A percentile compares a stretch with the other conserved stretches of the same genome.
Conservation (phyloP, 371 early-diverging fungal genomes). For the Mucor velutinosus region DNA sequence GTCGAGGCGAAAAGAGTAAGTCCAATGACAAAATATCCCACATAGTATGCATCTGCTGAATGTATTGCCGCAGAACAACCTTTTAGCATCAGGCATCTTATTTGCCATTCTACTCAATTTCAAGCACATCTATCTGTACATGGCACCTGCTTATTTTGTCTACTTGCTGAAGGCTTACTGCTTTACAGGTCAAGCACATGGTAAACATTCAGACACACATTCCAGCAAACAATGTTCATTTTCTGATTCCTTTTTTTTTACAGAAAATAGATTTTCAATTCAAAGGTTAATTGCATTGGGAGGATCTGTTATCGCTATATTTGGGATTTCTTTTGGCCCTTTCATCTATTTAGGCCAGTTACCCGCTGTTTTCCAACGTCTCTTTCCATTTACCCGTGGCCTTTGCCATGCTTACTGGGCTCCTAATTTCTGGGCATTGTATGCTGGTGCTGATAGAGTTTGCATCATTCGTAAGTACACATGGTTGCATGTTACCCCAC, state of each 20-base stretch:
- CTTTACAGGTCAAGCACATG: constrained; percentile 33
- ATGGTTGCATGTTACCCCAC: not conserved
- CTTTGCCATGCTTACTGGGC: constrained; percentile 97
- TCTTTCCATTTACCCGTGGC: constrained; percentile 97
- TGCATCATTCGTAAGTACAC: constrained; percentile 52
- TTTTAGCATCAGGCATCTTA: constrained; percentile 71
- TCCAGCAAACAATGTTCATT: not conserved
- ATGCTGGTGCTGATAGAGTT: constrained; percentile 80
- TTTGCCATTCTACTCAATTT: constrained; percentile 93
- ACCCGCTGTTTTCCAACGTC: constrained; percentile 78
- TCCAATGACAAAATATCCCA: not conserved
- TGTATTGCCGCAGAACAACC: constrained; percentile 46
- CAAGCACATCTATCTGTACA: constrained; percentile 96
- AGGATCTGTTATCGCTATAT: constrained; percentile 63
- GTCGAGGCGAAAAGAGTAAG: constrained; percentile 73
- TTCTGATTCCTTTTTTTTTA: not conserved
- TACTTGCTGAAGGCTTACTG: constrained; percentile 88
- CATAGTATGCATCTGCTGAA: not conserved
- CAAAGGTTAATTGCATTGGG: constrained; percentile 66
- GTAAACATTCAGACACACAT: not conserved
- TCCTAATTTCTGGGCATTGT: constrained; percentile 96
- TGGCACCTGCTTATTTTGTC: constrained; percentile 94
- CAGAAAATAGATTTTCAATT: constrained; percentile 34
- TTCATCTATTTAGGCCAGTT: constrained; percentile 70
- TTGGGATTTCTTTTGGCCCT: constrained; percentile 83